Conservation (phyloP, 2,329 filamentous ascomycete genomes). For the Trichophyton mentagrophytes region DNA sequence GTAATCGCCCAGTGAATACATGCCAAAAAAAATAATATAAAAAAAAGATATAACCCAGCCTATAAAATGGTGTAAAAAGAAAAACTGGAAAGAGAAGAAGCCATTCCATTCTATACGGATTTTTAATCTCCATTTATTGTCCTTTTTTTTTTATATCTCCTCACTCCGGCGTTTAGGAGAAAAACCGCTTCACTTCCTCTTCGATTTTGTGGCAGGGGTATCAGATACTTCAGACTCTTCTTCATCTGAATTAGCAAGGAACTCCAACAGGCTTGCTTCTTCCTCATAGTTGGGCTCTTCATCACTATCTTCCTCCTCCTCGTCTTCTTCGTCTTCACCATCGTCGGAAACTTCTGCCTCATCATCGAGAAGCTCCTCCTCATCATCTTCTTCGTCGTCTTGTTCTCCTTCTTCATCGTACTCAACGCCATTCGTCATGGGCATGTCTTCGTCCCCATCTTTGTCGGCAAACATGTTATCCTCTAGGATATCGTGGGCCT, state of each 20-base stretch:
- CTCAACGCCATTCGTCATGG: slow-evolving; percentile 41
- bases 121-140: not conserved
- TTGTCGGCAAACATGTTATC: slow-evolving; percentile 30
- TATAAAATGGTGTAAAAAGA: not conserved
- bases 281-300: slow-evolving; percentile 49
- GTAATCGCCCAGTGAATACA: not conserved
- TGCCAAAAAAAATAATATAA: not conserved
- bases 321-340: slow-evolving; percentile 32
- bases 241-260: slow-evolving; percentile 37
- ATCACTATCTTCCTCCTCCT: slow-evolving; percentile 38
- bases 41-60: not conserved
- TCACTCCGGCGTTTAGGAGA: not conserved
- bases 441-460: slow-evolving; percentile 47
- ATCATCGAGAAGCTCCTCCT: slow-evolving; percentile 33
- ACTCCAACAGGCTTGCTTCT: slow-evolving; percentile 37
- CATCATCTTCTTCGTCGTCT: slow-evolving; percentile 33
- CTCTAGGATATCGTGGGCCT: not conserved
- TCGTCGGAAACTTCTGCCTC: slow-evolving; percentile 33
- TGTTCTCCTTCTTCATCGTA: slow-evolving; percentile 34
- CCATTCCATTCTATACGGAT: not conserved
- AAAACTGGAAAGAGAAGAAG: not conserved
- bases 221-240: slow-evolving; percentile 13
- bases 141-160: not conserved
- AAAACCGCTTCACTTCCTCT: slow-evolving; percentile 1
- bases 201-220: not conserved